Conservation (phyloP, 176 grass and related monocot species). For the Phoenix roebelenii region DNA sequence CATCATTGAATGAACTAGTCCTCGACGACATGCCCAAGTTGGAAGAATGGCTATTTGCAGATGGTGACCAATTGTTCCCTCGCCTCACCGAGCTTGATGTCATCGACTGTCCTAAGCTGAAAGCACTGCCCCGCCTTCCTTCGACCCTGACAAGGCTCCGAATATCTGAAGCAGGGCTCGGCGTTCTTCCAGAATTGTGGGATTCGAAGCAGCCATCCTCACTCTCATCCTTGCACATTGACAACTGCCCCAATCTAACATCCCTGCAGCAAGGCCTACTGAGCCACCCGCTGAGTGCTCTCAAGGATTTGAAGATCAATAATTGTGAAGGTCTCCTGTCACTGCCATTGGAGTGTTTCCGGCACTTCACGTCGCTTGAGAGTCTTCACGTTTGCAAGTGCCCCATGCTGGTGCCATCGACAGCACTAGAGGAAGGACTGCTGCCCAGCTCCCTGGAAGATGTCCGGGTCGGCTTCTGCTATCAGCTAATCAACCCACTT, state of each 20-base stretch:
- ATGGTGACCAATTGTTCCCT: slow-evolving; percentile 4
- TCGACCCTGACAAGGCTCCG: slow-evolving; percentile 6
- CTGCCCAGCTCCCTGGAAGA: slow-evolving; percentile 52
- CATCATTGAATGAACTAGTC: slow-evolving; percentile 16
- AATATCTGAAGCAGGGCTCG: slow-evolving; percentile 17
- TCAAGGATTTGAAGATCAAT: slow-evolving; percentile 41
- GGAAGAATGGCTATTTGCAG: slow-evolving; percentile 5
- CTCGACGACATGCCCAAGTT: slow-evolving; percentile 18
- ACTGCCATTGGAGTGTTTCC: slow-evolving; percentile 49
- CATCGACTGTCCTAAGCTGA: slow-evolving; percentile 13
- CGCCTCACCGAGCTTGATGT: slow-evolving; percentile 9
- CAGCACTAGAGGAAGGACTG: slow-evolving; percentile 35
- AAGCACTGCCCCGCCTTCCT: slow-evolving; percentile 14
- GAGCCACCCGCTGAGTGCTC: slow-evolving; percentile 17
- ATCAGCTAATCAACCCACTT: slow-evolving; percentile 41
- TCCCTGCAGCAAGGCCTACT: slow-evolving; percentile 50
- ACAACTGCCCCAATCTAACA: slow-evolving; percentile 31
- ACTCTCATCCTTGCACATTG: slow-evolving; percentile 20
- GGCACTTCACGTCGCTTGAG: slow-evolving; percentile 36
- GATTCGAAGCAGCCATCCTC: slow-evolving; percentile 28
- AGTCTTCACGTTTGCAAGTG: slow-evolving; percentile 55
- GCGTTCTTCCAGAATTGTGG: slow-evolving; percentile 25
- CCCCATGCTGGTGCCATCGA: slow-evolving; percentile 47
- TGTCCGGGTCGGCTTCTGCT: slow-evolving; percentile 40
- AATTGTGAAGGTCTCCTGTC: slow-evolving; percentile 50